Evolutionary conservation across 2,329 filamentous ascomycete species (phyloP).

Genomic region (Coniochaeta sp.): DNA sequence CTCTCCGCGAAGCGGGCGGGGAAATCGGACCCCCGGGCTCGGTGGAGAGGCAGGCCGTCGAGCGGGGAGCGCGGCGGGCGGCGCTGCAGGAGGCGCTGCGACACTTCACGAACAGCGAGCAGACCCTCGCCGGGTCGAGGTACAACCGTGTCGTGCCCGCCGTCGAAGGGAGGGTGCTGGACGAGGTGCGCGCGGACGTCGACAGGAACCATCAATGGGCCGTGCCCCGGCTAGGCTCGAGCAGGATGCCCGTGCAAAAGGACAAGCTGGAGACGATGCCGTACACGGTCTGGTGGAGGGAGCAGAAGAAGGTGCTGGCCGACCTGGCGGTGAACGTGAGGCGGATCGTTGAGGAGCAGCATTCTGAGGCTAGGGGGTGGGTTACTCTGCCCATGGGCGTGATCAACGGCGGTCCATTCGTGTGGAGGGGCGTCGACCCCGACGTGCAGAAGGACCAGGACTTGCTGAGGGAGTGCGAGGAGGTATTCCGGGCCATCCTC

Average conservation of each 20-base stretch:
- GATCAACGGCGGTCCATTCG: slow-evolving; percentile 15
- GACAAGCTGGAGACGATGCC: slow-evolving; percentile 12
- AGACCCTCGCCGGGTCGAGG: slow-evolving; percentile 23
- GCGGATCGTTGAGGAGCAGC: slow-evolving; percentile 2
- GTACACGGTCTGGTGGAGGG: slow-evolving; percentile 8
- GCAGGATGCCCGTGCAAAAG: background rate
- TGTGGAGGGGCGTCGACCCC: slow-evolving; percentile 14
- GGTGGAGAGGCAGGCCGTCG: slow-evolving; percentile 5
- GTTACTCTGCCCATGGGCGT: slow-evolving; percentile 17
- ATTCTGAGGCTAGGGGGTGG: slow-evolving; percentile 4
- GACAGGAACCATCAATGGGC: slow-evolving; percentile 12
- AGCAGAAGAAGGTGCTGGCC: slow-evolving; percentile 3
- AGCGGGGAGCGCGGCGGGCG: slow-evolving; percentile 36
- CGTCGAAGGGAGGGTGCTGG: slow-evolving; percentile 16
- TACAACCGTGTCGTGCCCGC: slow-evolving; percentile 31
- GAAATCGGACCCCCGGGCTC: too few relatives aligned
- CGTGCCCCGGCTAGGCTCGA: slow-evolving; percentile 10
- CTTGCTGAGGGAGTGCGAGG: slow-evolving; percentile 19
- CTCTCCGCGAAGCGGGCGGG: background rate
- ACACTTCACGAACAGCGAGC: slow-evolving; percentile 29
- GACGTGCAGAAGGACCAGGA: slow-evolving; percentile 16
- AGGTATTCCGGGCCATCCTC: slow-evolving; percentile 4
- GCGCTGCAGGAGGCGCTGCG: slow-evolving; percentile 36
- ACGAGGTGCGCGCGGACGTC: slow-evolving; percentile 14
- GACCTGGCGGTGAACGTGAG: slow-evolving; percentile 8